Percentiles rank a stretch among this genome's conserved stretches.
These are phyloP conservation scores for Pseudophaeomoniella oleicola DNA, from an alignment of 2,329 filamentous ascomycete genomes.

Conservation along the genomic window DNA sequence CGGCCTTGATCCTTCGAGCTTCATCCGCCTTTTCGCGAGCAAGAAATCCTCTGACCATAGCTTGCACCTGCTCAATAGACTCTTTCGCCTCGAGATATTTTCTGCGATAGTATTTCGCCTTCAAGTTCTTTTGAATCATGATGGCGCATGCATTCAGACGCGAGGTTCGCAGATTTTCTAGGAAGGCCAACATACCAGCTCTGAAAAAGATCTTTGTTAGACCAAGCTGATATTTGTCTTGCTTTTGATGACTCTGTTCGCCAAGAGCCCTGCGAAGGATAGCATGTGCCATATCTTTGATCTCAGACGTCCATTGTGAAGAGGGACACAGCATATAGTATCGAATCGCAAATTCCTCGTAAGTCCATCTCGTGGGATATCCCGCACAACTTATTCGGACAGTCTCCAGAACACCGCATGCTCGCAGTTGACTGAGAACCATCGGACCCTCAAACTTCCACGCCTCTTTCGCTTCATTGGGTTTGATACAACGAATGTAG, in stretches of 20 bases:
- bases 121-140: constrained; percentile 97
- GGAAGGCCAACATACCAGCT: constrained; percentile 93
- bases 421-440: constrained; percentile 91
- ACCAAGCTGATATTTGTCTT: constrained; percentile 94
- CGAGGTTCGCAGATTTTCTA: constrained; percentile 84
- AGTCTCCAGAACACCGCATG: constrained; percentile 96
- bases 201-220: constrained; percentile 99
- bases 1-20: constrained; percentile 67
- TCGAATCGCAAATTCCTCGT: constrained; percentile 90
- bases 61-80: constrained; percentile 67
- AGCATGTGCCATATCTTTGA: constrained; percentile 82
- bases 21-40: constrained; percentile 68
- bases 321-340: constrained; percentile 98
- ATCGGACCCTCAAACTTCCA: constrained; percentile 99
- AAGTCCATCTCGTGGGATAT: constrained; percentile 96
- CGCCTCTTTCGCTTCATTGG: constrained; percentile 88
- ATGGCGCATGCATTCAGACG: constrained; percentile 87
- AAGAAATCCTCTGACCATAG: constrained; percentile 60
- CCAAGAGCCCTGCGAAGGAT: constrained; percentile 83
- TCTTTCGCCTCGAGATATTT: constrained; percentile 78
- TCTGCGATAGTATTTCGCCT: constrained; percentile 85
- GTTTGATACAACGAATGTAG: constrained; percentile 98
- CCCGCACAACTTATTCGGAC: constrained; percentile 95
- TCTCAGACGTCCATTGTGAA: constrained; percentile 79
- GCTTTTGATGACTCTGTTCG: constrained; percentile 54